Conservation (phyloP, 177 flowering plant genomes). For the Vitis hybrid region DNA sequence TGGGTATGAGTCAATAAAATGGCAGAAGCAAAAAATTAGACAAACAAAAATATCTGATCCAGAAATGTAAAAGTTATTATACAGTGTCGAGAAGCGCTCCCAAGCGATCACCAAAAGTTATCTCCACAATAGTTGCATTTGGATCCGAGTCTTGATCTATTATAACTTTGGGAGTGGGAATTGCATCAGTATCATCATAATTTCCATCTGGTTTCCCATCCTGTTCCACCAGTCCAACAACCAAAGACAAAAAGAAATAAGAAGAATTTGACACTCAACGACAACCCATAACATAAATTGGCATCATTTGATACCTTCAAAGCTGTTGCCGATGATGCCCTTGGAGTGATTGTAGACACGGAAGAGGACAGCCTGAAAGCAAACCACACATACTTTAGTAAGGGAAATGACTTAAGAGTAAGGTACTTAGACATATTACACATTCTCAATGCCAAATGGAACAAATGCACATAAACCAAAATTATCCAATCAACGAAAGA, state of each 20-base stretch:
- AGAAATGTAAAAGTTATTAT: slow-evolving; percentile 14
- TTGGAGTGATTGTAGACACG: slow-evolving; percentile 26
- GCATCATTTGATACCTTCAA: slow-evolving; percentile 44
- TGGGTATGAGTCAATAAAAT: not conserved
- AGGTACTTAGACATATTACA: too few relatives aligned
- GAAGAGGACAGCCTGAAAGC: slow-evolving; percentile 41
- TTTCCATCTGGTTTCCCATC: slow-evolving; percentile 60
- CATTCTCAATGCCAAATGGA: too few relatives aligned
- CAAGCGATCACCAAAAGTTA: slow-evolving; percentile 95
- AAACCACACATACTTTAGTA: too few relatives aligned
- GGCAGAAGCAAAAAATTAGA: not conserved
- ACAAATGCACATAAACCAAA: too few relatives aligned
- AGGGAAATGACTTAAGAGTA: too few relatives aligned
- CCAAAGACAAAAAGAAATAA: slow-evolving; percentile 4
- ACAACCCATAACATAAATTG: not conserved
- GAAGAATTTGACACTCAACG: not conserved
- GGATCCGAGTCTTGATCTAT: slow-evolving; percentile 94
- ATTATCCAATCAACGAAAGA: too few relatives aligned
- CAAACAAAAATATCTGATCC: not conserved
- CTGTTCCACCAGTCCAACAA: slow-evolving; percentile 1
- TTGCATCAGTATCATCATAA: slow-evolving; percentile 48
- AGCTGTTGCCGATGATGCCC: slow-evolving; percentile 53
- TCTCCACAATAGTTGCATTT: slow-evolving; percentile 83
- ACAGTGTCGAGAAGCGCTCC: slow-evolving; percentile 97
- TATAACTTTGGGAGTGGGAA: slow-evolving; percentile 86